Conservation (phyloP, 768 basidiomycete species). For the Tricholoma bakamatsutake region DNA sequence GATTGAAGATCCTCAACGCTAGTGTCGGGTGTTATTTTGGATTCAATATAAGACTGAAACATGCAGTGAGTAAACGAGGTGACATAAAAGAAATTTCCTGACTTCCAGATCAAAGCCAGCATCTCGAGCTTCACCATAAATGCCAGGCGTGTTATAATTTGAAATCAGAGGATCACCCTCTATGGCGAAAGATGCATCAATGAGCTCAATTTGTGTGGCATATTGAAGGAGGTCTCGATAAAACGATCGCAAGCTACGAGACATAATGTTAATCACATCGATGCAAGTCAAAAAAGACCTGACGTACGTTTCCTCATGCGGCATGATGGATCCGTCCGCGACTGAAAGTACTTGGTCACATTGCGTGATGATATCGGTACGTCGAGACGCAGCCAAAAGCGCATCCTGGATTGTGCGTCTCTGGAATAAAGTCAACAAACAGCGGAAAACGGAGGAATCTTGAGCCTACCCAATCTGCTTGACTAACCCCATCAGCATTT, state of each 20-base stretch:
- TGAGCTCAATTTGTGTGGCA: constrained; percentile 43
- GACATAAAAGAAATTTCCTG: constrained; percentile 11
- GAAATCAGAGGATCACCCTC: constrained; percentile 47
- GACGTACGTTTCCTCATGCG: constrained; percentile 24
- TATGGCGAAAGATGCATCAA: constrained; percentile 47
- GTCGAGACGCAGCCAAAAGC: constrained; percentile 40
- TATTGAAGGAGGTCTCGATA: constrained; percentile 51
- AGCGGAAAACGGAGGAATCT: not conserved
- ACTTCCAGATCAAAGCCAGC: constrained; percentile 56
- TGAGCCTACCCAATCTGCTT: constrained; percentile 52
- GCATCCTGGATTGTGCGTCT: constrained; percentile 42
- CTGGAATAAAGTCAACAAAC: constrained; percentile 17
- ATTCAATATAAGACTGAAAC: constrained; percentile 49
- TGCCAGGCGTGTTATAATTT: constrained; percentile 41
- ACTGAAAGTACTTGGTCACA: constrained; percentile 44
- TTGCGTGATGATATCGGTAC: constrained; percentile 48
- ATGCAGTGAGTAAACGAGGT: constrained; percentile 4
- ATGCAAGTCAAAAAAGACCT: not conserved
- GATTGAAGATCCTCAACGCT: constrained; percentile 27
- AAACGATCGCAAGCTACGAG: constrained; percentile 25
- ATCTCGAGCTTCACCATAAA: constrained; percentile 58
- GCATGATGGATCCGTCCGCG: constrained; percentile 18
- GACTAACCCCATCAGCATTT: constrained; percentile 44
- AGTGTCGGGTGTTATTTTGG: constrained; percentile 49
- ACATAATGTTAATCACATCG: not conserved